These are phyloP conservation scores for Umbilicus rupestris DNA, from an alignment of 164 flowering plant genomes.

Conservation along the genomic window DNA sequence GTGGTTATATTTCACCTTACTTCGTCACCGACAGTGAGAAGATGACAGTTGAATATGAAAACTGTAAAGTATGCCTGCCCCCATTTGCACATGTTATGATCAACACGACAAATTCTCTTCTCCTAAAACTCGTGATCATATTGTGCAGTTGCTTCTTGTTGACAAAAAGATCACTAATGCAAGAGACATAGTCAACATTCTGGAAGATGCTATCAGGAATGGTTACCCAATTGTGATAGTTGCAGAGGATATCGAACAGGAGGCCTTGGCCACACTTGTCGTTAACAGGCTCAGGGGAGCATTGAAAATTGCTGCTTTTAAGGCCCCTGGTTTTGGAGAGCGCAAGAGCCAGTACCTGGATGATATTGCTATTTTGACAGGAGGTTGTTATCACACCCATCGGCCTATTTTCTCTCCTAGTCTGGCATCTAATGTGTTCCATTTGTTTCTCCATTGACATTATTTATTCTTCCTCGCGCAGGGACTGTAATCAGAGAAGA, in stretches of 20 bases:
- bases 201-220: constrained; percentile 86
- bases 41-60: constrained; percentile 86
- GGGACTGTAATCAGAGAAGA: constrained; percentile 94
- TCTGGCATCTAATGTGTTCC: background rate
- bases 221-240: constrained; percentile 75
- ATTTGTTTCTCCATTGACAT: background rate
- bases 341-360: constrained; percentile 94
- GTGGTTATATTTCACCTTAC: constrained; percentile 94
- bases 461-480: constrained; percentile 16
- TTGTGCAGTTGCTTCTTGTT: constrained; percentile 79
- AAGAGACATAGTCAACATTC: constrained; percentile 66
- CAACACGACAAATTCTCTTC: background rate
- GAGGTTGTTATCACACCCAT: constrained; percentile 35
- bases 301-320: constrained; percentile 88
- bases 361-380: constrained; percentile 90
- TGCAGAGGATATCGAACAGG: constrained; percentile 97
- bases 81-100: no score
- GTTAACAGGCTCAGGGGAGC: constrained; percentile 93
- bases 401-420: background rate
- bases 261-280: constrained; percentile 95
- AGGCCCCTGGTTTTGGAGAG: constrained; percentile 99
- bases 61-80: constrained; percentile 63
- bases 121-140: constrained; percentile 3
- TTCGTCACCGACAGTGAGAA: constrained; percentile 95
- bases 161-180: constrained; percentile 95